Percentiles rank a stretch among this genome's conserved stretches.
phyloP scores from a whole-genome alignment of 2,329 filamentous ascomycete genomes.

The Arthrocladium fulminans region DNA sequence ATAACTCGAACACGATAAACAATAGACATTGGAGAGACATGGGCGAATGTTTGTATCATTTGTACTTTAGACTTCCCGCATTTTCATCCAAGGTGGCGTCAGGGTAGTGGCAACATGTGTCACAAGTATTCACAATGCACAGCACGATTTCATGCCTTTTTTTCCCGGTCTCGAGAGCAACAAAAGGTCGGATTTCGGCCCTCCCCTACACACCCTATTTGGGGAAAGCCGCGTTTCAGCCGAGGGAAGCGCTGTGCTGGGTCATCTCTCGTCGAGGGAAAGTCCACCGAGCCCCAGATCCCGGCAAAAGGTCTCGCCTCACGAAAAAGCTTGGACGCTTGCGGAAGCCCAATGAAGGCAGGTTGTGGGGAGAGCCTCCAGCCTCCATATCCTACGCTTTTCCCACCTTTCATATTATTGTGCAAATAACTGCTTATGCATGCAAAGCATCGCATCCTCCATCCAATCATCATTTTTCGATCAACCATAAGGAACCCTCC shows the following conservation, averaged over 20 bases:
- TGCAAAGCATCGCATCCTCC: background rate
- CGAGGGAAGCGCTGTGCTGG: background rate
- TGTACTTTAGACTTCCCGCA: conserved; percentile 3
- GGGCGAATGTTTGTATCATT: conserved; percentile 3
- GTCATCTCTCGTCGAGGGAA: background rate
- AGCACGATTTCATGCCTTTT: background rate
- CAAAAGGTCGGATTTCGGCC: no score
- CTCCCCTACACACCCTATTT: no score
- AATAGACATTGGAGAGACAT: background rate
- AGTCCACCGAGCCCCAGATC: background rate
- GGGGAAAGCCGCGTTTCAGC: background rate
- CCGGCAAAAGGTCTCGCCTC: background rate
- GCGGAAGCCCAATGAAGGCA: background rate
- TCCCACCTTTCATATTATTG: no score
- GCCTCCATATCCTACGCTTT: background rate
- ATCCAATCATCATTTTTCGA: background rate
- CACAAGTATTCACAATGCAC: background rate
- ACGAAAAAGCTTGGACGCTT: background rate
- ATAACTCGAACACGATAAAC: background rate
- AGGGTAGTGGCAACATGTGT: background rate
- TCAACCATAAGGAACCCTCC: conserved; percentile 2
- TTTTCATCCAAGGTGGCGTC: background rate
- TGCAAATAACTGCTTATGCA: conserved; percentile 3
- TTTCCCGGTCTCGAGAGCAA: no score
- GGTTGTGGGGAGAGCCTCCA: background rate